A percentile compares a stretch with the other conserved stretches of the same genome.
Conservation (phyloP, 805 yeast genomes). For the Candida maris region DNA sequence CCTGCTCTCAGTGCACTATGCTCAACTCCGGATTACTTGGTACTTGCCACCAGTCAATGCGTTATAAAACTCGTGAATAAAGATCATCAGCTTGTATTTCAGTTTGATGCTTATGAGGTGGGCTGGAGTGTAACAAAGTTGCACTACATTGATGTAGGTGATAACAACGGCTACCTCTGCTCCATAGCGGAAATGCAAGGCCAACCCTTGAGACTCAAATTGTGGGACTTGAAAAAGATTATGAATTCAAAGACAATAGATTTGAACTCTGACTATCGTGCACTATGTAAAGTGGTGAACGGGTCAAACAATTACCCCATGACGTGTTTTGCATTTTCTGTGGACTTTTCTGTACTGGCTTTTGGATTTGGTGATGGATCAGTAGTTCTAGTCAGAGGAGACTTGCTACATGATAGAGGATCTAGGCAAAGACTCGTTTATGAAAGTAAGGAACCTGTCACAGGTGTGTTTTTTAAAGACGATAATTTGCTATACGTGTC, state of each 20-base stretch:
- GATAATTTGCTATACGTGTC: slow-evolving; percentile 61
- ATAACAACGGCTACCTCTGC: slow-evolving; percentile 43
- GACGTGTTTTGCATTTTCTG: slow-evolving; percentile 55
- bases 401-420: slow-evolving; percentile 82
- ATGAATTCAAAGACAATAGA: slow-evolving; percentile 31
- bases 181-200: slow-evolving; percentile 78
- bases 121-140: slow-evolving; percentile 64
- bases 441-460: slow-evolving; percentile 74
- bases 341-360: slow-evolving; percentile 60
- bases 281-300: slow-evolving; percentile 60
- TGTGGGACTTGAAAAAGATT: slow-evolving; percentile 68
- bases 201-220: slow-evolving; percentile 58
- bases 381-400: slow-evolving; percentile 81
- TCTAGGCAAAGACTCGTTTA: slow-evolving; percentile 79
- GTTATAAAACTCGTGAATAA: slow-evolving; percentile 53
- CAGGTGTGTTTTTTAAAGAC: slow-evolving; percentile 63
- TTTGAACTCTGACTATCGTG: slow-evolving; percentile 43
- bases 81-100: slow-evolving; percentile 41
- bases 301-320: slow-evolving; percentile 78
- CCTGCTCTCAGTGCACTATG: slow-evolving; percentile 63
- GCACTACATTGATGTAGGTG: slow-evolving; percentile 33
- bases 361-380: slow-evolving; percentile 84
- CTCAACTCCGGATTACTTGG: slow-evolving; percentile 52
- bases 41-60: slow-evolving; percentile 54
- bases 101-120: slow-evolving; percentile 61